Percentiles rank a stretch among this genome's conserved stretches.
Evolutionary conservation across 1,284 basidiomycete genomes (phyloP).

Genomic region (Xerocomus nothofagi): DNA sequence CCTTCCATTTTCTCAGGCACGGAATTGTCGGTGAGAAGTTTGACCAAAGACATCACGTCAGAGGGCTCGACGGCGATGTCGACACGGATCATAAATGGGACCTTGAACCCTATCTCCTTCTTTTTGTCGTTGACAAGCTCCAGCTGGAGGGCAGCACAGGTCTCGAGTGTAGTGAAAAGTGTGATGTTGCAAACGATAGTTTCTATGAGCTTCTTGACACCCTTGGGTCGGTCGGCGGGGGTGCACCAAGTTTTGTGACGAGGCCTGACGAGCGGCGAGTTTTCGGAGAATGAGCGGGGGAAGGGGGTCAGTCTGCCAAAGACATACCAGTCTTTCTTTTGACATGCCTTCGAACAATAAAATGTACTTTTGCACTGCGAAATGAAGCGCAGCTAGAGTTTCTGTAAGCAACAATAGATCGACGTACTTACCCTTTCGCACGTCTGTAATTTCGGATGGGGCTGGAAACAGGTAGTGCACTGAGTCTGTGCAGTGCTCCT

Average conservation of each 20-base stretch:
- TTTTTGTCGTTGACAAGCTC: conserved; percentile 14
- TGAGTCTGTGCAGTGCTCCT: conserved; percentile 2
- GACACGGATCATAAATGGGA: conserved; percentile 24
- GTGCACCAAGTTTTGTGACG: conserved; percentile 23
- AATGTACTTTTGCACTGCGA: conserved; percentile 29
- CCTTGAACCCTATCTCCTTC: conserved; percentile 17
- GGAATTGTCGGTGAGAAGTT: conserved; percentile 11
- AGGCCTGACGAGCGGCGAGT: conserved; percentile 18
- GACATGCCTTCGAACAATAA: conserved; percentile 31
- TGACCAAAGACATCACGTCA: conserved; percentile 14
- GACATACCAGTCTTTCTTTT: conserved; percentile 21
- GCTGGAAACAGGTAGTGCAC: conserved; percentile 21
- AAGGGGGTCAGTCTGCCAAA: too few relatives aligned
- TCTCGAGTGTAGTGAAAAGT: conserved; percentile 19
- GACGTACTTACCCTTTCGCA: conserved; percentile 10
- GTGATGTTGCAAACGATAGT: conserved; percentile 19
- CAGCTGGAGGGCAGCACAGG: conserved; percentile 21
- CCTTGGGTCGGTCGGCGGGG: conserved; percentile 21
- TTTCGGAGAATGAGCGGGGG: too few relatives aligned
- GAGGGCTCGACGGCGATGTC: conserved; percentile 28
- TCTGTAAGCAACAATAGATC: background rate
- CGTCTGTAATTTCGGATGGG: conserved; percentile 12
- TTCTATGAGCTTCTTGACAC: conserved; percentile 22
- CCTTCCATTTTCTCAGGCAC: conserved; percentile 14
- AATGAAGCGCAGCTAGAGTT: conserved; percentile 29